These are phyloP conservation scores for Kluyveromyces wickerhamii DNA, from an alignment of 805 yeast species.

Conservation along the genomic window DNA sequence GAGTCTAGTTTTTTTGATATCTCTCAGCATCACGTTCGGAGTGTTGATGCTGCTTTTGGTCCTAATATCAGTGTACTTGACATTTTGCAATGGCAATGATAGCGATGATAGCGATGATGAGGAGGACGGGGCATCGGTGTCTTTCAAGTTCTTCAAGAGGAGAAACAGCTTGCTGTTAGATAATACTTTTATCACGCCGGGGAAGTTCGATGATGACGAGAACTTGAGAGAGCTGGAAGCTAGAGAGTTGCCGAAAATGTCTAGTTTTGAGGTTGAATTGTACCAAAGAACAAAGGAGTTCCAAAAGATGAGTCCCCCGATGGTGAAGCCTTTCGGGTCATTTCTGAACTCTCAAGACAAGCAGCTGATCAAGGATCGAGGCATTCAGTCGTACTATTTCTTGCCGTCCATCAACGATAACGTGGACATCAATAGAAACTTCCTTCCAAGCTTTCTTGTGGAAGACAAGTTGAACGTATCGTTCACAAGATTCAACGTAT, in stretches of 20 bases:
- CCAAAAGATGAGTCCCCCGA: slow-evolving; percentile 25
- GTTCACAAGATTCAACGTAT: slow-evolving; percentile 25
- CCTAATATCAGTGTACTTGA: slow-evolving; percentile 26
- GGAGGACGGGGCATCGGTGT: slow-evolving; percentile 17
- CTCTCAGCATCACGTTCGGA: slow-evolving; percentile 29
- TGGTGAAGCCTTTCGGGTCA: slow-evolving; percentile 26
- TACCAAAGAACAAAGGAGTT: slow-evolving; percentile 27
- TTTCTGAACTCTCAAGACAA: slow-evolving; percentile 21
- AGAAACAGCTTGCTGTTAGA: slow-evolving; percentile 23
- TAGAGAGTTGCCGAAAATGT: slow-evolving; percentile 24
- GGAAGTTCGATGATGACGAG: slow-evolving; percentile 24
- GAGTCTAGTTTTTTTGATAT: slow-evolving; percentile 28
- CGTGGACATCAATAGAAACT: slow-evolving; percentile 25
- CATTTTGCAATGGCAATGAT: slow-evolving; percentile 28
- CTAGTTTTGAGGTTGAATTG: slow-evolving; percentile 25
- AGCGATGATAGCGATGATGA: slow-evolving; percentile 28
- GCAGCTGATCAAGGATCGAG: slow-evolving; percentile 28
- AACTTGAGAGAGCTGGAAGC: slow-evolving; percentile 19
- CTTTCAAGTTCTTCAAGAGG: slow-evolving; percentile 21
- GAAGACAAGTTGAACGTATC: slow-evolving; percentile 29
- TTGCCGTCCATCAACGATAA: slow-evolving; percentile 30
- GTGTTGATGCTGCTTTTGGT: slow-evolving; percentile 25
- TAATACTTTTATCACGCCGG: slow-evolving; percentile 24
- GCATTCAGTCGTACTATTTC: slow-evolving; percentile 29
- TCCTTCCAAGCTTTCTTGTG: slow-evolving; percentile 28